Evolutionary conservation across 2,329 filamentous ascomycete genomes (phyloP), one percentile per base, ranked within the genome.

Genomic region (Alternaria triticimaculans): DNA sequence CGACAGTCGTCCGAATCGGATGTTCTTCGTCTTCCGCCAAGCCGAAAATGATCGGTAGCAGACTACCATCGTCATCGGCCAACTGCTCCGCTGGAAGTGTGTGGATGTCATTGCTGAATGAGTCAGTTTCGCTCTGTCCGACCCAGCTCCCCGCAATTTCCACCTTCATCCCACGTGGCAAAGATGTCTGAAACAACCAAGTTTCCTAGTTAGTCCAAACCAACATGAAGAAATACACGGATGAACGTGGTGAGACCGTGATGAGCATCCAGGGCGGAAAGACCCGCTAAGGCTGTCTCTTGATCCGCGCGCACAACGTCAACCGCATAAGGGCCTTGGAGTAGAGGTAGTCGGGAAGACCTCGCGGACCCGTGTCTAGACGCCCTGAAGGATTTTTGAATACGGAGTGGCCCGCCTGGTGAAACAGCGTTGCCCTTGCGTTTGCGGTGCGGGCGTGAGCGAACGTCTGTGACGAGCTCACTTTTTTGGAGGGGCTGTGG

Each of bases 331-430:
- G 37, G 37, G 25, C 18, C 46, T 26, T 53, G 18, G 33, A 28
- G 25, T 44, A 18, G 21, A 20, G 18, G 30, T 28, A 11, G 46
- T 23, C 46, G 18, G 33, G 21, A 51, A 25, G 41, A 44, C 26
- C 41, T 60, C 14, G 57, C 28, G 49, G 48, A 54, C n/a, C 37
- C 14, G 49, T n/a, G 43, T 48, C 57, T 60, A 60, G 57, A 60
- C 14, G 18, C 26, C 33, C 30, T 26, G 25, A 37, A 48, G 10
- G 26, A 55, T 48, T 45, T 26, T 11, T 50, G 51, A 20, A 46
- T 48, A 33, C 33, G 30, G 37, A 28, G 46, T 58, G 46, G 41
- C 23, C 56, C 25, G 37, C 28, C 30, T 45, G 20, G 18, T 55
- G 48, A 54, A 55, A 60, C 57, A 15, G 41, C 57, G 43, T 41